Conservation (phyloP, 2,329 filamentous ascomycete species). For the Xenoacremonium recifei region DNA sequence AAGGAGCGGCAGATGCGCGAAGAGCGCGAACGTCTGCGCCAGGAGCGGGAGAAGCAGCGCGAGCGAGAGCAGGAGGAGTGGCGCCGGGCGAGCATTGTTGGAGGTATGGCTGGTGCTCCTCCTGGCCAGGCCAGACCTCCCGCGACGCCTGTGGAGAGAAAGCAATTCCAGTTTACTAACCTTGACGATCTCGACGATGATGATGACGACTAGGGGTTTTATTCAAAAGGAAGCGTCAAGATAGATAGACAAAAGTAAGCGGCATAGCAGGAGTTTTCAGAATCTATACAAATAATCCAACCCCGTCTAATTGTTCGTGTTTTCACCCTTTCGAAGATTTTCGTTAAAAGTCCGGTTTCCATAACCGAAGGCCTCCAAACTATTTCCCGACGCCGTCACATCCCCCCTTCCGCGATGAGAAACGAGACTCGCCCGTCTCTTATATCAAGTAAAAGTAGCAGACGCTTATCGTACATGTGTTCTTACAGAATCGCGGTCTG, state of each 20-base stretch:
- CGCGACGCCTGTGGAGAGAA: slow-evolving; percentile 37
- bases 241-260: too few species aligned
- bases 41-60: slow-evolving; percentile 45
- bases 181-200: slow-evolving; percentile 52
- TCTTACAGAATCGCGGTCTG: slow-evolving; percentile 29
- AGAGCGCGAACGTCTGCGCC: slow-evolving; percentile 37
- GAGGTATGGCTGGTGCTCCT: slow-evolving; percentile 18
- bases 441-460: slow-evolving; percentile 16
- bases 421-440: too few species aligned
- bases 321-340: too few species aligned
- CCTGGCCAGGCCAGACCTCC: slow-evolving; percentile 23
- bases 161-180: slow-evolving; percentile 57
- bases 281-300: too few species aligned
- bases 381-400: background rate
- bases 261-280: too few species aligned
- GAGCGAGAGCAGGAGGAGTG: slow-evolving; percentile 42
- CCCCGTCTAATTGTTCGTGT: too few species aligned
- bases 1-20: slow-evolving; percentile 39
- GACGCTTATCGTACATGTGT: slow-evolving; percentile 30
- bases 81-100: slow-evolving; percentile 37
- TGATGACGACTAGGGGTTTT: slow-evolving; percentile 36
- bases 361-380: too few species aligned
- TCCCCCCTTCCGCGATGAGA: background rate
- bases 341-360: too few species aligned
- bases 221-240: too few species aligned